Conservation (phyloP, 2,329 filamentous ascomycete species). For the Trichoderma lentiforme region DNA sequence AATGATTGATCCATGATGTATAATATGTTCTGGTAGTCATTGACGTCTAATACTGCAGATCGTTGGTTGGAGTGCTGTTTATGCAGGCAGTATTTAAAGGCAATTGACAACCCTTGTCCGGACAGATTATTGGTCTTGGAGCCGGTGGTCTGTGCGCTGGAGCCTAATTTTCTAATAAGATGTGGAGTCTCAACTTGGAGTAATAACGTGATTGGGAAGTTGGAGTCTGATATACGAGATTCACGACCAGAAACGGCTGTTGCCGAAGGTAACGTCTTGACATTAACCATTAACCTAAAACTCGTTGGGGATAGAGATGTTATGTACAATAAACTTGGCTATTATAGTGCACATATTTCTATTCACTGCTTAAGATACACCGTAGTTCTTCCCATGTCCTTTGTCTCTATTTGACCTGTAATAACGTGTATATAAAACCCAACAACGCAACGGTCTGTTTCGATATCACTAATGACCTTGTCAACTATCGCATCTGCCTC, state of each 20-base stretch:
- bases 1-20: neutral
- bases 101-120: neutral
- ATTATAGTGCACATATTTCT: neutral
- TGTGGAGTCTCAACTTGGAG: neutral
- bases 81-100: neutral
- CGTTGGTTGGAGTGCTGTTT: neutral
- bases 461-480: neutral
- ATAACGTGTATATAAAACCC: neutral
- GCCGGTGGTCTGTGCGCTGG: neutral
- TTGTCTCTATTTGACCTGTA: neutral
- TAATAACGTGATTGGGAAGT: neutral
- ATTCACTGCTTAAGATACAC: neutral
- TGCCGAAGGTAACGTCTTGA: neutral
- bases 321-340: neutral
- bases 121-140: neutral
- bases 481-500: neutral
- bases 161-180: neutral
- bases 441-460: neutral
- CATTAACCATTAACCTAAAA: neutral
- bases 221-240: neutral
- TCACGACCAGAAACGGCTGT: neutral
- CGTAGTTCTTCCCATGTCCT: neutral
- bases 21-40: neutral
- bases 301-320: neutral
- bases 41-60: neutral